Percentiles rank a stretch among this genome's conserved stretches.
Conservation (phyloP, 345 rosid species). For the Hibiscus trionum region DNA sequence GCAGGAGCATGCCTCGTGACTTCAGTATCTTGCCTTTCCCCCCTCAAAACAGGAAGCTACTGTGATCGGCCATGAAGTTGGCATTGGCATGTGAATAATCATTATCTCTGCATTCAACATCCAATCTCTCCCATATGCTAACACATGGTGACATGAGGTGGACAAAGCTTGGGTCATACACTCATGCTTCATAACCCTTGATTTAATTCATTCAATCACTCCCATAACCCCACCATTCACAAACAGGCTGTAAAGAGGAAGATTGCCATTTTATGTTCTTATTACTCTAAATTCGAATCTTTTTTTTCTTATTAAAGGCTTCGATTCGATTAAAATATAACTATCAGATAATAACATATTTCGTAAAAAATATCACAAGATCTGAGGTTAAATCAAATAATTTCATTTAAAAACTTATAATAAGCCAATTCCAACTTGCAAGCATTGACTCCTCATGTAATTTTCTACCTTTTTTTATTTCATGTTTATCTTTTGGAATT, state of each 20-base stretch:
- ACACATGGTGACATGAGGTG: background rate
- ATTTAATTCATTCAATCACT: background rate
- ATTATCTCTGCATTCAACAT: background rate
- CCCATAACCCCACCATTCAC: background rate
- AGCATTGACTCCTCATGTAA: background rate
- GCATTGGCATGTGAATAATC: background rate
- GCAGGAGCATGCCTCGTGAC: background rate
- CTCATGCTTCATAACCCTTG: background rate
- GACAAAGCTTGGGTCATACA: background rate
- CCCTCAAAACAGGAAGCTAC: background rate
- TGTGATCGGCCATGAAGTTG: background rate
- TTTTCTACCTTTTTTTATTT: too few relatives aligned
- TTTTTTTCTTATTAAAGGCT: too few relatives aligned
- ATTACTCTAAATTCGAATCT: too few relatives aligned
- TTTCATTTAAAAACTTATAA: background rate
- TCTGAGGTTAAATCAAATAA: background rate
- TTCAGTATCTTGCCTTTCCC: background rate
- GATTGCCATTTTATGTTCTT: background rate
- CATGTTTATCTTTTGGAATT: background rate
- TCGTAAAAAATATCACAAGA: background rate
- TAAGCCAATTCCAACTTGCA: background rate
- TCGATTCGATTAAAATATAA: too few relatives aligned
- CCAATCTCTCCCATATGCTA: background rate
- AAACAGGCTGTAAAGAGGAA: background rate
- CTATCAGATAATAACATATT: too few relatives aligned